Conservation (phyloP, 148 eudicot species). For the Persicaria maculosa region DNA sequence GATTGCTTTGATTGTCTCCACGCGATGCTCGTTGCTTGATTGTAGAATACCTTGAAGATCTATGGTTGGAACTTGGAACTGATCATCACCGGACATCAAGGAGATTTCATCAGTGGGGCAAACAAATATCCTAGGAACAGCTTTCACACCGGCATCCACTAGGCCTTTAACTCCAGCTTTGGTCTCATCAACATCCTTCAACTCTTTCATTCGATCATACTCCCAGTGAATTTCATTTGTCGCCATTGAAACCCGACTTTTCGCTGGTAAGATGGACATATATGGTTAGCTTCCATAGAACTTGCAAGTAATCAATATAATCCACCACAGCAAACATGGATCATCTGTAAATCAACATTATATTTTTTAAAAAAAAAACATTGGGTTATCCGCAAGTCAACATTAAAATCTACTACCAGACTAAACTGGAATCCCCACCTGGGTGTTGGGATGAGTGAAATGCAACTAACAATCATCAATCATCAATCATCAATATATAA, state of each 20-base stretch:
- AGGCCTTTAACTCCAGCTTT: slow-evolving; percentile 2
- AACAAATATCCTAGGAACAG: slow-evolving; percentile 5
- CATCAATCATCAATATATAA: too few relatives aligned
- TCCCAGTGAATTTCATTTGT: not conserved
- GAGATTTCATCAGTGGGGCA: not conserved
- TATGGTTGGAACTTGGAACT: slow-evolving; percentile 1
- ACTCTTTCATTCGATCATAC: not conserved
- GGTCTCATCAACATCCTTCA: slow-evolving; percentile 6
- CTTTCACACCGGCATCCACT: not conserved
- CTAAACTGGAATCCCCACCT: too few relatives aligned
- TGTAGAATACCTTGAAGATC: slow-evolving; percentile 4
- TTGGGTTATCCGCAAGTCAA: too few relatives aligned
- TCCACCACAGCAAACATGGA: not conserved
- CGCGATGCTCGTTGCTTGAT: not conserved
- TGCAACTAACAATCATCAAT: too few relatives aligned
- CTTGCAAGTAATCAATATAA: not conserved
- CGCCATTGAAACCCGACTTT: not conserved
- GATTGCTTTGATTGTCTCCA: not conserved
- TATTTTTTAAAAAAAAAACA: too few relatives aligned
- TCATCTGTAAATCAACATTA: not conserved
- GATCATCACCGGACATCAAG: not conserved
- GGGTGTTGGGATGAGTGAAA: too few relatives aligned
- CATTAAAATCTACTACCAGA: too few relatives aligned
- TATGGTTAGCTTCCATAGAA: not conserved
- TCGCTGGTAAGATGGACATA: not conserved